Evolutionary conservation across 208 protist species (phyloP).

Genomic region (Trypanosomatidae sp.): DNA sequence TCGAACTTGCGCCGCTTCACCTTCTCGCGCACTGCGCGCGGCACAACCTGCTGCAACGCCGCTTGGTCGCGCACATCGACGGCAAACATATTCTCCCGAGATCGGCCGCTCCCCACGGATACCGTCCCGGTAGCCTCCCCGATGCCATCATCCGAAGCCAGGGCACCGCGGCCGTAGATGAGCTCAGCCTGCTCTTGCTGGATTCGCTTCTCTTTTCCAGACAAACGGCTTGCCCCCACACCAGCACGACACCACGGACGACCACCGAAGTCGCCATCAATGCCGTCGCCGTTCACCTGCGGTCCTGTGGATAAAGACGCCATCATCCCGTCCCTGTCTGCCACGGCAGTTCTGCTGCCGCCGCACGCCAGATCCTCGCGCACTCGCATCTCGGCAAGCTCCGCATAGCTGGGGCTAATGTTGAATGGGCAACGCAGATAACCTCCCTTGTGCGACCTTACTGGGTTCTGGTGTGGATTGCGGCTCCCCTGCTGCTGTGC

Average conservation of each 20-base stretch:
- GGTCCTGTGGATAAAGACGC: not conserved
- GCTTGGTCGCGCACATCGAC: conserved; percentile 38
- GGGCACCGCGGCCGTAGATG: conserved; percentile 48
- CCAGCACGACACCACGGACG: conserved; percentile 73
- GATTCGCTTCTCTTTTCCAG: conserved; percentile 46
- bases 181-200: conserved; percentile 66
- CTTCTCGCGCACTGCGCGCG: conserved; percentile 37
- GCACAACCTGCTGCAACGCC: conserved; percentile 53
- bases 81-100: conserved; percentile 31
- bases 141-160: conserved; percentile 18
- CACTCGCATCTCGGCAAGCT: conserved; percentile 49
- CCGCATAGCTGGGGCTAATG: conserved; percentile 45
- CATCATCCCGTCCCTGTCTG: conserved; percentile 20
- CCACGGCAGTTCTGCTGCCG: conserved; percentile 2
- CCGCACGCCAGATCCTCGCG: conserved; percentile 19
- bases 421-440: conserved; percentile 78
- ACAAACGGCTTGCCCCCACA: conserved; percentile 49
- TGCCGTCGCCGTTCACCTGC: conserved; percentile 11
- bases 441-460: conserved; percentile 58
- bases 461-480: conserved; percentile 33
- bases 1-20: conserved; percentile 20
- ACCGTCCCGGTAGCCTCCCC: not conserved
- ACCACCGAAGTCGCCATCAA: conserved; percentile 19
- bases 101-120: not conserved
- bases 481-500: conserved; percentile 20